Conservation (phyloP, 1,139 yeast species). For the Magnusiomyces fungicola region DNA sequence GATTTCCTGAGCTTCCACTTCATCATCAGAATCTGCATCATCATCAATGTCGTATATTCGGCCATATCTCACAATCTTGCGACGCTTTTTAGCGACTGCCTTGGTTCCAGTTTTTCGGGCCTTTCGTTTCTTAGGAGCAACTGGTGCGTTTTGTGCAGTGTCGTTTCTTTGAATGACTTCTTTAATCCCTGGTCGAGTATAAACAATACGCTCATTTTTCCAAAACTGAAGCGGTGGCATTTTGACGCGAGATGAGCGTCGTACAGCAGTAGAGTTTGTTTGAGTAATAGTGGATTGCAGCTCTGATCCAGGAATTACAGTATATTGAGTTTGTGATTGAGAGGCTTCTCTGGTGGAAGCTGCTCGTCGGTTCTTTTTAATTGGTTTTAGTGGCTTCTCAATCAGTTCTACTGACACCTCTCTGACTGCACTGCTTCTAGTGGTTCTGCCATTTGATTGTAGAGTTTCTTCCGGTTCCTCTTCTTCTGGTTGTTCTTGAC, state of each 20-base stretch:
- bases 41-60: slow-evolving; percentile 1
- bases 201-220: slow-evolving; percentile 74
- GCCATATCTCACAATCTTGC: background rate
- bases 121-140: slow-evolving; percentile 4
- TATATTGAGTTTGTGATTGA: too few species aligned
- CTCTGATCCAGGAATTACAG: too few species aligned
- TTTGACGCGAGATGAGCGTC: slow-evolving; percentile 57
- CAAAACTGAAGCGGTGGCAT: slow-evolving; percentile 76
- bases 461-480: too few species aligned
- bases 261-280: slow-evolving; percentile 15
- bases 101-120: background rate
- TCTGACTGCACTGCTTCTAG: too few species aligned
- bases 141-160: slow-evolving; percentile 4
- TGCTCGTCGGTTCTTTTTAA: too few species aligned
- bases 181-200: slow-evolving; percentile 35
- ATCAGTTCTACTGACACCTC: too few species aligned
- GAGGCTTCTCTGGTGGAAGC: too few species aligned
- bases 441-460: too few species aligned
- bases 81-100: background rate
- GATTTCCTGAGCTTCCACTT: slow-evolving; percentile 2
- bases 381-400: too few species aligned
- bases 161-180: slow-evolving; percentile 21
- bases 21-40: slow-evolving; percentile 9
- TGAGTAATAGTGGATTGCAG: too few species aligned
- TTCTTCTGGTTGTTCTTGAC: too few species aligned